phyloP scores from a whole-genome alignment of 208 protist genomes.

The Blastocrithidia nonstop region DNA sequence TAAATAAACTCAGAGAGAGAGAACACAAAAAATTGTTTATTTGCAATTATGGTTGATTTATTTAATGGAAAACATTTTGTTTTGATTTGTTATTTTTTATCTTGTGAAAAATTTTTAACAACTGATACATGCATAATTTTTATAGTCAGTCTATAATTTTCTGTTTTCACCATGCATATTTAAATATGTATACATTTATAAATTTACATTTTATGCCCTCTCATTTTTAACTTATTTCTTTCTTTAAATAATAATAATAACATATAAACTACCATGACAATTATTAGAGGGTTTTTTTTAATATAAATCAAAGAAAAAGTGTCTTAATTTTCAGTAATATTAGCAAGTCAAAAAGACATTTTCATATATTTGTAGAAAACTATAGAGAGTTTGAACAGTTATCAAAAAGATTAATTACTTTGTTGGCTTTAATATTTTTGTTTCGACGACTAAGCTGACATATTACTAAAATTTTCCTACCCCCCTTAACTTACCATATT shows the following conservation, averaged over 20 bases:
- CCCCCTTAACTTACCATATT: too few relatives aligned
- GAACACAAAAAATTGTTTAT: too few relatives aligned
- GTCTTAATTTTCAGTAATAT: neutral
- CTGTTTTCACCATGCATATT: too few relatives aligned
- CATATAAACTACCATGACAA: neutral
- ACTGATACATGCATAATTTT: too few relatives aligned
- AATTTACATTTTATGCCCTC: neutral
- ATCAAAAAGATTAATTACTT: neutral
- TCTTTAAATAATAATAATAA: constrained; percentile 1
- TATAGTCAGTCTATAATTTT: too few relatives aligned
- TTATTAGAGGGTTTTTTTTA: constrained; percentile 4
- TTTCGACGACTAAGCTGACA: too few relatives aligned
- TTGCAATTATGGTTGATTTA: too few relatives aligned
- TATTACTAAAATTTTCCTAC: too few relatives aligned
- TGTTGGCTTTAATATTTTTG: neutral
- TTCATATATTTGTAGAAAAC: neutral
- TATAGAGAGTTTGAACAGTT: neutral
- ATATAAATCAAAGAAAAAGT: constrained; percentile 7
- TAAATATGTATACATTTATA: constrained; percentile 1
- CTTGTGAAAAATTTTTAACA: too few relatives aligned
- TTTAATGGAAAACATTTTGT: too few relatives aligned
- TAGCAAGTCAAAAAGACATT: neutral
- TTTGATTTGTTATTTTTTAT: too few relatives aligned
- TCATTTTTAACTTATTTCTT: constrained; percentile 8
- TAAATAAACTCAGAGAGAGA: too few relatives aligned